These are phyloP conservation scores for Phytopythium litorale DNA, from an alignment of 352 stramenopile genomes.

Conservation along the genomic window DNA sequence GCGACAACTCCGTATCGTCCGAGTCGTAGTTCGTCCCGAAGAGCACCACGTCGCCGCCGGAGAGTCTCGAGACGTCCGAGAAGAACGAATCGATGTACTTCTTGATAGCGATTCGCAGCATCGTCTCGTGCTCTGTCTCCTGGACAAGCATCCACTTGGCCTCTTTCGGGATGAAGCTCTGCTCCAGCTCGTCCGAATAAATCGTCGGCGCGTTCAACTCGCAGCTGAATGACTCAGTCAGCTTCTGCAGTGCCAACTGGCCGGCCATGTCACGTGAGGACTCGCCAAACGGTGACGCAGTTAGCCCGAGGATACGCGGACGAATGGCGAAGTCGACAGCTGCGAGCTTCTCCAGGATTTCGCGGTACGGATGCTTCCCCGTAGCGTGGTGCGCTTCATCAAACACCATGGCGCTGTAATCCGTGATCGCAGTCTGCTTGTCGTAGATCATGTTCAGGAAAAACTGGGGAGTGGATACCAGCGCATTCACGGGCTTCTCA, in stretches of 20 bases:
- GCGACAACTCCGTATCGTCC: conserved; percentile 45
- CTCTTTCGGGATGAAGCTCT: conserved; percentile 49
- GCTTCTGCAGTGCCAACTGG: conserved; percentile 28
- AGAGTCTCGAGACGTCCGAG: conserved; percentile 15
- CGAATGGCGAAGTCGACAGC: conserved; percentile 16
- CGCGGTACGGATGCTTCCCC: conserved; percentile 54
- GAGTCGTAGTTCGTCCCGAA: conserved; percentile 48
- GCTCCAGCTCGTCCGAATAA: conserved; percentile 32
- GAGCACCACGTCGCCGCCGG: conserved; percentile 28
- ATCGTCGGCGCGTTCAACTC: conserved; percentile 64
- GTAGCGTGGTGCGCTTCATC: conserved; percentile 79
- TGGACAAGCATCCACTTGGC: conserved; percentile 55
- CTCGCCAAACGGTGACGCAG: conserved; percentile 71
- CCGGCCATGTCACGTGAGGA: conserved; percentile 30
- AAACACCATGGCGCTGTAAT: conserved; percentile 76
- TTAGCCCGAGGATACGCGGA: conserved; percentile 61
- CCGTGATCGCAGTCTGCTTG: conserved; percentile 26
- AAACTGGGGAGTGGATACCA: conserved; percentile 68
- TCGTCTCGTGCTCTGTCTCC: conserved; percentile 26
- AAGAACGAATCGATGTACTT: conserved; percentile 46
- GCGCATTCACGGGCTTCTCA: conserved; percentile 26
- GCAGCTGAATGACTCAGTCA: conserved; percentile 44
- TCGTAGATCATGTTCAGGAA: conserved; percentile 60
- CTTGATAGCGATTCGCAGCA: conserved; percentile 37
- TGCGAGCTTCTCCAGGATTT: conserved; percentile 43